Evolutionary conservation across 345 rosid genomes (phyloP), one percentile per base, ranked within the genome.

Genomic region (Eucalyptus camaldulensis): DNA sequence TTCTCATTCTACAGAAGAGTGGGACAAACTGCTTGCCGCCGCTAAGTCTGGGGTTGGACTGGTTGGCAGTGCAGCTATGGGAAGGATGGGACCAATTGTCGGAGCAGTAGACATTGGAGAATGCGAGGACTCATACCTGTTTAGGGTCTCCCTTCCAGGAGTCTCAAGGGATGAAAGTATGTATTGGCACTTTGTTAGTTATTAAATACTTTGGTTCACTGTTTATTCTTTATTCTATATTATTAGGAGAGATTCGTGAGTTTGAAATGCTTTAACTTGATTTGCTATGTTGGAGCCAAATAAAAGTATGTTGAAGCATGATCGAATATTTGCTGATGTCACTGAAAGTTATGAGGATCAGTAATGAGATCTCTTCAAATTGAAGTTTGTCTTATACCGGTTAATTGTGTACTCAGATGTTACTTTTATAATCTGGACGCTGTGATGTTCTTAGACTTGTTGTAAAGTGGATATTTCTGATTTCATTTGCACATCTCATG

Each of bases 91-190:
- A 86, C 95, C 95, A 4, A 25, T 86, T 27, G 37, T 96, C 24
- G 99, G 99, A 81, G 67, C 88, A 65, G 80, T 94, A 51, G 95
- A 97, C 89, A 92, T 97, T 51, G 94, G 93, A 47, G 99, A 96
- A 90, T 89, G 92, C 4, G 95, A 92, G 40, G 96, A 95, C 72
- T 88, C 95, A 1, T 96, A 94, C 93, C 87, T 90, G 58, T 96
- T 96, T 56, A 93, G 96, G 85, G 95, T 95, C 58, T 60, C 92
- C 43, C 95, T 96, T 10, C 98, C 99, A 58, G 99, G 98, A 65
- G 98, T 95, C 87, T 91, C 96, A 80, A 92, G 92, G 88, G 94
- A 95, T 85, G 94, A 94, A 91, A 94, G 98, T 96, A 92, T 86
- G 67, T 53, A 21, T 54, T 51, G 29, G 85, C 8, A 76, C 49